Base-by-base conservation (phyloP, 2,329 filamentous ascomycete genomes). In the Microsporum audouinii region DNA sequence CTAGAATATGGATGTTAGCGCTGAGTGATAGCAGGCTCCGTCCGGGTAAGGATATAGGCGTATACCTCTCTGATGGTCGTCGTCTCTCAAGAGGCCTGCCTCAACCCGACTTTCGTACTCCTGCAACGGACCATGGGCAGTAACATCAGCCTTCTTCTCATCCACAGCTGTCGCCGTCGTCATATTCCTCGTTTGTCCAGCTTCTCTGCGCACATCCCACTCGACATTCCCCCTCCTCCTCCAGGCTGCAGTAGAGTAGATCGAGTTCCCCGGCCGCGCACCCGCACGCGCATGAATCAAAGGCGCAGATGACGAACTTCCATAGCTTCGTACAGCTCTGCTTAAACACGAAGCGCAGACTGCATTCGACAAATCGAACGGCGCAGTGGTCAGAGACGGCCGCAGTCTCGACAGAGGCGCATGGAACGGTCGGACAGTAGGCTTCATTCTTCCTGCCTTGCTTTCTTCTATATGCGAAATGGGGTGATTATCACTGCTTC, bases 51-150 rank as follows among this genome's bases (percentile, higher is more conserved):
- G 17, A 38, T 38, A 17, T 31, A 27, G n/a, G 14, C 17, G 64
- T 78, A 67, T 77, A 91, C 89, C 86, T 80, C 94, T 80, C 74
- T 99, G 94, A 75, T 96, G 89, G 65, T 90, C 85, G 72, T 99
- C 94, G 72, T 97, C 89, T 65, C 88, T 83, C 65, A 99, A 73
- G 57, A 83, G 78, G 8, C 91, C 89, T 49, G 80, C 77, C 55
- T 84, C 79, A 6, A 99, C 91, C 55, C 92, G 84, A 63, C 82
- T 80, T 72, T 96, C 88, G 73, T 99, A 99, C 74, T 97, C 92
- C 65, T 85, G 82, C 69, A 97, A 81, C 1, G 94, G 94, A 0
- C 91, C 91, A 64, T 71, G 69, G 31, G 61, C 17, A 23, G 17
- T 60, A 34, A 41, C 57, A 14, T 51, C 17, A 2, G 27, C 14